Conservation (phyloP, 2,329 filamentous ascomycete genomes). For the Venturia pyrina region DNA sequence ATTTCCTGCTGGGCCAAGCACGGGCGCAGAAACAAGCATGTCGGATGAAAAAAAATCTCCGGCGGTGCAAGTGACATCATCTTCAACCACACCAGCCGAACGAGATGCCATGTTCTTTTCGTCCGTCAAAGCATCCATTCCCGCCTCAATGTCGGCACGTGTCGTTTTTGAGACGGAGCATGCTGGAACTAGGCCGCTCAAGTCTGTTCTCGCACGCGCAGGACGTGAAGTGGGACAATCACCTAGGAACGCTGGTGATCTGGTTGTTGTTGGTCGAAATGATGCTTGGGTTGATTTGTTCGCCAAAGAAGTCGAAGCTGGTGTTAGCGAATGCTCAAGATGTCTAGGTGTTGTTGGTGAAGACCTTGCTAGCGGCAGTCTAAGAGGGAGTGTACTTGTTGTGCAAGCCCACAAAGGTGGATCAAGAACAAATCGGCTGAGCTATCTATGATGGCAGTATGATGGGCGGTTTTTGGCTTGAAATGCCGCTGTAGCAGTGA, state of each 20-base stretch:
- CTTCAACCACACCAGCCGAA: slow-evolving; percentile 21
- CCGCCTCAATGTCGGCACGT: slow-evolving; percentile 39
- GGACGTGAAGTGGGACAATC: slow-evolving; percentile 50
- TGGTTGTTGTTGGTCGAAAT: slow-evolving; percentile 56
- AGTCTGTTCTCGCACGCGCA: slow-evolving; percentile 43
- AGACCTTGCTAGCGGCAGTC: slow-evolving; percentile 45
- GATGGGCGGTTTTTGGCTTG: neutral
- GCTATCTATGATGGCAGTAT: neutral
- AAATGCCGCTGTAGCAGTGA: neutral
- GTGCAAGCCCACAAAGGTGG: slow-evolving; percentile 48
- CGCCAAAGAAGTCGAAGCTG: slow-evolving; percentile 22
- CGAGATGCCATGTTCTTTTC: slow-evolving; percentile 47
- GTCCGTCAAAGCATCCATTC: slow-evolving; percentile 45
- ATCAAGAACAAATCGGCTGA: neutral
- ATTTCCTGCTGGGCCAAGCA: slow-evolving; percentile 12
- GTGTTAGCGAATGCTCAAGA: slow-evolving; percentile 27
- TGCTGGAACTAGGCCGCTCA: slow-evolving; percentile 27
- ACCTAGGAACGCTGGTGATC: slow-evolving; percentile 57
- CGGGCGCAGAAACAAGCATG: slow-evolving; percentile 12
- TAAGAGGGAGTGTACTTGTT: slow-evolving; percentile 60
- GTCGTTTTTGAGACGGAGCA: slow-evolving; percentile 49
- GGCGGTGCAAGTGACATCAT: neutral
- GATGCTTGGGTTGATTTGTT: slow-evolving; percentile 15
- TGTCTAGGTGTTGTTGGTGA: slow-evolving; percentile 53
- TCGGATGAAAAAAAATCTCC: slow-evolving; percentile 6